Base-by-base conservation (phyloP, 2,329 filamentous ascomycete species). In the Cyclaneusma minus region DNA sequence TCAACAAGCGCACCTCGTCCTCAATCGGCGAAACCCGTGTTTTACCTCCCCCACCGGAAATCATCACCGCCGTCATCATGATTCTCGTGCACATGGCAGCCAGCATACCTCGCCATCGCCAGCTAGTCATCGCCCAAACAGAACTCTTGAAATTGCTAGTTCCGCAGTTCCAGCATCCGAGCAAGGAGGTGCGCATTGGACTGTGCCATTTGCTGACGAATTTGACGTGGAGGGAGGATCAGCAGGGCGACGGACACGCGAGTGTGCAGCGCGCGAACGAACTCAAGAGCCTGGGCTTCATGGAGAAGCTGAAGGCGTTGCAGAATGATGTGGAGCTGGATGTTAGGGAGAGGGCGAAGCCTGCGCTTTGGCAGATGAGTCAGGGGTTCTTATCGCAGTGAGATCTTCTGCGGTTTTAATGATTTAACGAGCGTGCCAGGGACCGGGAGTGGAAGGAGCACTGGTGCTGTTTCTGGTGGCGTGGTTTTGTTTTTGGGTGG, bases 81-180 rank as follows among this genome's bases (percentile, higher is more conserved):
- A 74, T 94, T 30, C 62, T 95, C 25, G 76, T 89, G 9, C 84
- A 95, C 53, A 71, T 95, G 40, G 83, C 84, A 11, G 87, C 85
- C 7, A 82, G 82, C 36, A 60, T 74, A 8, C 72, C 83, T 3
- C 65, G 68, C 16, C 83, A 94, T 50, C 72, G 83, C 29, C 73
- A 85, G 43, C 55, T 82, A 10, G 61, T 92, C 7, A 69, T 91
- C 27, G 63, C 72, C 3, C 84, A 94, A 49, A 76, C 69, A 3
- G 67, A 77, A 8, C 58, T 95, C 4, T 61, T 95, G 32, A 71
- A 67, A 40, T 65, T 77, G 24, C 59, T 93, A 24, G 64, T 76
- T 6, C 68, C 68, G 10, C 73, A 92, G 29, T 79, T 89, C 40
- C 66, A 59, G 23, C 81, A 83, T 49, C 65, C 69, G 22, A 70